Base-by-base conservation (phyloP, 441 rosid species). In the Geranium incanum region DNA sequence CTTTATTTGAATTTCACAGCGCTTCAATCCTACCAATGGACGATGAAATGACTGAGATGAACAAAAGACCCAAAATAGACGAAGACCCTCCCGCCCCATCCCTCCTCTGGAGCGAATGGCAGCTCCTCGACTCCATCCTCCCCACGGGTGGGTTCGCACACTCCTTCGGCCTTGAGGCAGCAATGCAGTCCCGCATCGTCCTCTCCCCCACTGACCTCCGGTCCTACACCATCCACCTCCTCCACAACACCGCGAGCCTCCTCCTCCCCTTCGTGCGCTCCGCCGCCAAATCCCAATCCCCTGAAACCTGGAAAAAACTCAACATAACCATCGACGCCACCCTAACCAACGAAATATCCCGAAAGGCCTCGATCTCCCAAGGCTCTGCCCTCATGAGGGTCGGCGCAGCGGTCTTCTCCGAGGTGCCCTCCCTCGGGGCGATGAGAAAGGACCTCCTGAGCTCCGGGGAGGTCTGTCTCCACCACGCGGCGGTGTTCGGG, bases 111-210 rank as follows among this genome's bases (percentile, higher is more conserved):
- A 91, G 98, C 71, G 85, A 88, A 69, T 93, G 98, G 98, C 98
- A 93, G 68, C 73, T 93, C 76, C 81, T 93, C 0, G 96, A 91
- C 80, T 93, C 98, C 16, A 82, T 89, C 78, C 95, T 93, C 60
- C 97, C 97, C 8, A 91, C 96, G 0, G 93, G 97, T 8, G 96
- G 95, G 1, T 93, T 94, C 72, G 97, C 97, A 67, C 97, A 93
- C 77, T 93, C 96, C 0, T 85, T 84, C 62, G 97, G 98, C 73
- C 89, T 93, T 1, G 97, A 93, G 81, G 91, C 96, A 48, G 93
- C 93, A 33, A 75, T 89, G 62, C 93, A 89, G 75, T 83, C 94
- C 3, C 86, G 82, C 4, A 63, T 87, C 3, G 66, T 91, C 66
- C 72, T 82, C 12, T 43, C 77, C 71, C 86, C 84, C 16, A 84